Evolutionary conservation across 306 rosid species (phyloP).

Genomic region (Cotoneaster glaucophyllus): DNA sequence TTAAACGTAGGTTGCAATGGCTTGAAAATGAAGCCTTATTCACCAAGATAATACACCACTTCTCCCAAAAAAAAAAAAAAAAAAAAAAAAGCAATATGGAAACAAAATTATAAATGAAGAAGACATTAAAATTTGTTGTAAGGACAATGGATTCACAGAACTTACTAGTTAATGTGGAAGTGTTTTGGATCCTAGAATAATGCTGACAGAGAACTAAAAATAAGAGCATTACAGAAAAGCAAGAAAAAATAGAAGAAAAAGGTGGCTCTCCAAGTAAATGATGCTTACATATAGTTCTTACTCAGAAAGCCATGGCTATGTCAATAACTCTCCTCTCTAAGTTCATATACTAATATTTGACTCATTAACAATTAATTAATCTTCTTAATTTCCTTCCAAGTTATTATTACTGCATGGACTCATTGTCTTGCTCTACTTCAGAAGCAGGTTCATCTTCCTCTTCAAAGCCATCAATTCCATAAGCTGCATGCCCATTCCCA

Average conservation of each 20-base stretch:
- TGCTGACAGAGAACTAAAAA: not conserved
- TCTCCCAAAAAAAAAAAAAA: not conserved
- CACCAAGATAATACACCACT: not conserved
- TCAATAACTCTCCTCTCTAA: not conserved
- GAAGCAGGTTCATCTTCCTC: slow-evolving; percentile 97
- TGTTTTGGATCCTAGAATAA: slow-evolving; percentile 13
- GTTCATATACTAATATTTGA: not conserved
- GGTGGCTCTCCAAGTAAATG: slow-evolving; percentile 23
- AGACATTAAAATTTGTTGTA: slow-evolving; percentile 3
- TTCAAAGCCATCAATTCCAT: slow-evolving; percentile 62
- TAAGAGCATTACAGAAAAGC: not conserved
- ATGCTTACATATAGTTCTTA: slow-evolving; percentile 27
- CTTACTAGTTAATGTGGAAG: not conserved
- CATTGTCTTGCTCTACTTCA: slow-evolving; percentile 87
- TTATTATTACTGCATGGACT: slow-evolving; percentile 34
- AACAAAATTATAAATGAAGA: not conserved
- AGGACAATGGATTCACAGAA: slow-evolving; percentile 14
- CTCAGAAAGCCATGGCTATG: slow-evolving; percentile 18
- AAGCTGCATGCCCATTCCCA: slow-evolving; percentile 85
- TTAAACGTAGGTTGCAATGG: not conserved
- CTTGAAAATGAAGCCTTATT: not conserved
- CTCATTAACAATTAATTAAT: not conserved
- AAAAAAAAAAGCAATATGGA: not conserved
- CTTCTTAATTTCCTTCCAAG: not conserved
- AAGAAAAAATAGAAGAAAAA: not conserved